These are phyloP conservation scores for Herpetospermum pedunculosum DNA, from an alignment of 306 rosid species.

Conservation along the genomic window DNA sequence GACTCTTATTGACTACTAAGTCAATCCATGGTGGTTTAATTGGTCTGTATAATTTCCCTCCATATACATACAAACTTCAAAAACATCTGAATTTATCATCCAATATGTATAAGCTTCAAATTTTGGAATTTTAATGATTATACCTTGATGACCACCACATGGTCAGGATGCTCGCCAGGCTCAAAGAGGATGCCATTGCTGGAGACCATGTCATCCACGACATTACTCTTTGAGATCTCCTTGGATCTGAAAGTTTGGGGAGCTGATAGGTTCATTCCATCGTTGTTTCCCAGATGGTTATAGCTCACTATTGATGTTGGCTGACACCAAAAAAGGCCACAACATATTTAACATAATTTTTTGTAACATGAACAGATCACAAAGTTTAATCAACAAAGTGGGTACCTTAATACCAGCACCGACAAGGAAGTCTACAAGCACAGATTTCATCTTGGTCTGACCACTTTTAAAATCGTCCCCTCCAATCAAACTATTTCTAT, in stretches of 20 bases:
- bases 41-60: too few species aligned
- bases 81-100: not conserved
- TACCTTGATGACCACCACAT: constrained; percentile 95
- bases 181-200: constrained; percentile 84
- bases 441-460: constrained; percentile 96
- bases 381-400: not conserved
- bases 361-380: not conserved
- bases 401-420: constrained; percentile 97
- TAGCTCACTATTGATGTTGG: constrained; percentile 98
- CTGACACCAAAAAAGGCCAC: constrained; percentile 16
- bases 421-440: constrained; percentile 93
- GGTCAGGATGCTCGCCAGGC: constrained; percentile 99
- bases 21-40: too few species aligned
- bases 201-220: constrained; percentile 95
- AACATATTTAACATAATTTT: too few species aligned
- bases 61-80: too few species aligned
- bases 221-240: constrained; percentile 96
- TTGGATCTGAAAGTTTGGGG: constrained; percentile 97
- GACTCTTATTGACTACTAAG: too few species aligned
- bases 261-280: constrained; percentile 96
- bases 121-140: not conserved
- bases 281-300: constrained; percentile 97
- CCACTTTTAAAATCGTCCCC: constrained; percentile 99
- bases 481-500: constrained; percentile 74
- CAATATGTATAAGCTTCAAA: not conserved